Base-by-base conservation (phyloP, 1,284 basidiomycete genomes). In the Amylostereum chailletii region DNA sequence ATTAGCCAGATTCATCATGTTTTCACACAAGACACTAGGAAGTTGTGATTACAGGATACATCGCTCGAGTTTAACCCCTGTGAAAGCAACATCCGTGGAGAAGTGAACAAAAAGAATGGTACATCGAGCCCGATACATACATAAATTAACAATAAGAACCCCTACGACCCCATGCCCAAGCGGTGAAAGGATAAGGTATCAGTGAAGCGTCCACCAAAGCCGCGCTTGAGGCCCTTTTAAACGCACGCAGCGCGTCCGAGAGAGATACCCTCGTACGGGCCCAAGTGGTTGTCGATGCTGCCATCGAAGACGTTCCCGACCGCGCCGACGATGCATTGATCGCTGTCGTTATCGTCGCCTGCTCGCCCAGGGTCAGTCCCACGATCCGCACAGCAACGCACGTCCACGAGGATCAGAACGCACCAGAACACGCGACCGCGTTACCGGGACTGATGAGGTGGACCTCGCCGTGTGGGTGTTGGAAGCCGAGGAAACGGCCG, bases 401-500 rank as follows among this genome's bases (percentile, higher is more conserved):
- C 29, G 4, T 29, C 31, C 31, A 36, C 7, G 34, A 10, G 5
- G 38, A 27, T 8, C 31, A 30, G 40, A 29, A 44, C 50, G 27
- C 5, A 55, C 60, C 64, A 3, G 60, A 48, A 56, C 70, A 71
- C 33, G 64, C 46, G 6, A 66, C 59, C 2, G 62, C 67, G 36
- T 56, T 56, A 6, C 59, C 63, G 6, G 59, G 56, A 3, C 56
- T 48, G 34, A 60, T 46, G 47, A 72, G 65, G 53, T 72, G 69
- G 26, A 67, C 57, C 57, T 72, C 70, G 27, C 66, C 65, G 34
- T 59, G 54, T 4, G 65, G 61, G 50, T 72, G 70, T 41, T 54
- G 45, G 57, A 63, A 71, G 37, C 70, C 70, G n/a, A 72, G 58
- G 53, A 60, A 61, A 9, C 65, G 64, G 4, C 69, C 68, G 5